phyloP scores from a whole-genome alignment of 495 filamentous ascomycete genomes.

The Aspergillus baeticus region DNA sequence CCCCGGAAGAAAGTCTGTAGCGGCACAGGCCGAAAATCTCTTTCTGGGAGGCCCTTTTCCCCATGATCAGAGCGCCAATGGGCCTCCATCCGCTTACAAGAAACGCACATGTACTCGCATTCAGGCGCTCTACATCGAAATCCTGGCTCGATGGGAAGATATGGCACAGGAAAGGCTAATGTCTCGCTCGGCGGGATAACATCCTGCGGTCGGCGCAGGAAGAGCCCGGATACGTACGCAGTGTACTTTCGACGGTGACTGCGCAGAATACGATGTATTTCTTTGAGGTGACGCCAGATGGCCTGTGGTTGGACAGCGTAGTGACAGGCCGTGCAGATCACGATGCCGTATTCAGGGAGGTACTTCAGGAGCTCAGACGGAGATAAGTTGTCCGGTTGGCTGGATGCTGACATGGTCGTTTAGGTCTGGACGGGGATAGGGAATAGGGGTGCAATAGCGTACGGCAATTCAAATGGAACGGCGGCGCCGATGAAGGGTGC shows the following conservation, averaged over 20 bases:
- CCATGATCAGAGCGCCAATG: constrained; percentile 28
- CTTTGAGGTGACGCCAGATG: constrained; percentile 37
- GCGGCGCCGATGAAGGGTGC: too few species aligned
- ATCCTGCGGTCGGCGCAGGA: constrained; percentile 20
- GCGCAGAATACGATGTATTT: constrained; percentile 34
- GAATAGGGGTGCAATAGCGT: too few species aligned
- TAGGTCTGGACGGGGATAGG: too few species aligned
- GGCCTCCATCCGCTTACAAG: constrained; percentile 30
- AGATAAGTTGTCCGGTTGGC: too few species aligned
- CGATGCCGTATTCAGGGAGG: too few species aligned
- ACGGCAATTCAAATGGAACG: too few species aligned
- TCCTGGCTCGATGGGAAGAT: constrained; percentile 28
- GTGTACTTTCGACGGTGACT: constrained; percentile 22
- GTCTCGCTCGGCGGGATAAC: constrained; percentile 14
- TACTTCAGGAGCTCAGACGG: too few species aligned
- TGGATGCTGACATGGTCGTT: too few species aligned
- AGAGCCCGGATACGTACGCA: constrained; percentile 21
- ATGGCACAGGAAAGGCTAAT: constrained; percentile 28
- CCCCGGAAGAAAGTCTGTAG: constrained; percentile 33
- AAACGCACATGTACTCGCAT: constrained; percentile 29
- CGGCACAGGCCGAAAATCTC: constrained; percentile 17
- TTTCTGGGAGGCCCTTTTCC: background rate
- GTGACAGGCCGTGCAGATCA: constrained; percentile 13
- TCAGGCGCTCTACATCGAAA: constrained; percentile 19
- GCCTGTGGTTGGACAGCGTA: constrained; percentile 38